Percentiles rank a stretch among this genome's conserved stretches.
These are phyloP conservation scores for Thymus quinquecostatus DNA, from an alignment of 257 asterid genomes.

Conservation along the genomic window DNA sequence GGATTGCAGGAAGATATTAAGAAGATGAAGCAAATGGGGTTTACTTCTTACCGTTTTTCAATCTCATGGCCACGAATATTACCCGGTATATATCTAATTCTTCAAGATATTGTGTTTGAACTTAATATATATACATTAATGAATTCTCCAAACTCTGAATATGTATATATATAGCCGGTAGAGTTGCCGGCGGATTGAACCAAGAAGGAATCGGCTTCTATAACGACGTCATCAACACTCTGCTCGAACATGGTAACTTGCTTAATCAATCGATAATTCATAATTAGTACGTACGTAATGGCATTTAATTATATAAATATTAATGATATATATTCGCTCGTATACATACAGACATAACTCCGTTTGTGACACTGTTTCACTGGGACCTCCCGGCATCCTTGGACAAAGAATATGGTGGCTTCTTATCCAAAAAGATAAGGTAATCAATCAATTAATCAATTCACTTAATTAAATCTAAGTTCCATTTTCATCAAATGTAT, in stretches of 20 bases:
- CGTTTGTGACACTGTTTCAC: conserved; percentile 38
- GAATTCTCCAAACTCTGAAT: no score
- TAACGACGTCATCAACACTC: conserved; percentile 33
- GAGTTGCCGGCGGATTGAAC: conserved; percentile 16
- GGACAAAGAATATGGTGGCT: conserved; percentile 37
- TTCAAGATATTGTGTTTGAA: no score
- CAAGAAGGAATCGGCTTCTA: conserved; percentile 36
- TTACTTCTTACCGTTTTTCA: conserved; percentile 33
- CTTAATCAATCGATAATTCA: no score
- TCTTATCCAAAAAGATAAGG: conserved; percentile 8
- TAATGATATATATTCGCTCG: background rate
- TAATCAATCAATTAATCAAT: background rate
- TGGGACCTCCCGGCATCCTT: conserved; percentile 29
- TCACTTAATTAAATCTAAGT: no score
- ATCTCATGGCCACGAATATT: conserved; percentile 38
- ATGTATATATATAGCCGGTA: conserved; percentile 25
- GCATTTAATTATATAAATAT: background rate
- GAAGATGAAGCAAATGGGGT: conserved; percentile 40
- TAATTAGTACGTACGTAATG: background rate
- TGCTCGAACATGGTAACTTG: conserved; percentile 11
- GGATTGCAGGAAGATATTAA: conserved; percentile 36
- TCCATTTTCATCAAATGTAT: background rate
- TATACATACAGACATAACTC: conserved; percentile 24
- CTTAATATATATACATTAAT: no score
- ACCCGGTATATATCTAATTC: conserved; percentile 10